A percentile compares a stretch with the other conserved stretches of the same genome.
These are phyloP conservation scores for Lactarius akahatsu DNA, from an alignment of 768 basidiomycete genomes.

Conservation along the genomic window DNA sequence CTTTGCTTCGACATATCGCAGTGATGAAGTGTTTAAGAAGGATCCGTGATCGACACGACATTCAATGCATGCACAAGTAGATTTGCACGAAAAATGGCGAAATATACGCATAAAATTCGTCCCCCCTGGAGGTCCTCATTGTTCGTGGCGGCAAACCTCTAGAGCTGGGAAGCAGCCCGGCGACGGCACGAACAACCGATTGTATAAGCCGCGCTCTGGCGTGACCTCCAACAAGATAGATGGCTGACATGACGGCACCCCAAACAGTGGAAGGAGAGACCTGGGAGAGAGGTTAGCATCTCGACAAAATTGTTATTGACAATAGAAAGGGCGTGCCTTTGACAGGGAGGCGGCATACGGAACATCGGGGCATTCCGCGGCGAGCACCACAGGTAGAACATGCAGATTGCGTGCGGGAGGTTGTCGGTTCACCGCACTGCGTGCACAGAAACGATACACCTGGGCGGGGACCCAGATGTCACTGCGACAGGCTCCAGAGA, in stretches of 20 bases:
- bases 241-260: slow-evolving; percentile 66
- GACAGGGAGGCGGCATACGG: slow-evolving; percentile 73
- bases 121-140: background rate
- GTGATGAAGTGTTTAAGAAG: no score
- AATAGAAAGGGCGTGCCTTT: slow-evolving; percentile 48
- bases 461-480: slow-evolving; percentile 30
- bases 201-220: slow-evolving; percentile 54
- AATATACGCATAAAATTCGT: background rate
- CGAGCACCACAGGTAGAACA: slow-evolving; percentile 48
- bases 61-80: background rate
- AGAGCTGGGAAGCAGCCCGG: slow-evolving; percentile 14
- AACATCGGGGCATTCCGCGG: slow-evolving; percentile 54
- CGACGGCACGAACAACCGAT: slow-evolving; percentile 72
- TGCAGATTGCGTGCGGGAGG: slow-evolving; percentile 46
- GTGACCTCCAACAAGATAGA: slow-evolving; percentile 58
- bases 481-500: background rate
- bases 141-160: background rate
- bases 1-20: no score
- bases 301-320: background rate
- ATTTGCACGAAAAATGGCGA: background rate
- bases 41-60: background rate
- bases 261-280: slow-evolving; percentile 57
- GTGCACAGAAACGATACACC: slow-evolving; percentile 31
- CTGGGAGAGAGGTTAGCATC: slow-evolving; percentile 36
- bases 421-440: slow-evolving; percentile 29